These are phyloP conservation scores for Myxozyma vanderwaltii DNA, from an alignment of 805 yeast genomes.

Conservation along the genomic window DNA sequence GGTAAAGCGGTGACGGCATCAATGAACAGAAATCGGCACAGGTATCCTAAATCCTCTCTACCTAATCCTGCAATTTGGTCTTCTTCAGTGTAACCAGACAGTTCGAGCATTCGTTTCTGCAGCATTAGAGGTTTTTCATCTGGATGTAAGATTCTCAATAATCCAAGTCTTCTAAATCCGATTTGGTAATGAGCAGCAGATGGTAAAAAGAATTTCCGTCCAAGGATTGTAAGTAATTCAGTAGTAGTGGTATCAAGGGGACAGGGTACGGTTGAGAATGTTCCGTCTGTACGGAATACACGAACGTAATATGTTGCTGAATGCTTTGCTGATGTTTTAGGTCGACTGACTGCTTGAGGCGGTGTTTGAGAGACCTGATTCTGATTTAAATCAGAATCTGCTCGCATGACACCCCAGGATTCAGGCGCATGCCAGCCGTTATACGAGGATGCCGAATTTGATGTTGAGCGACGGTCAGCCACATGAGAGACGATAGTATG, in stretches of 20 bases:
- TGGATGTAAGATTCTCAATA: conserved; percentile 58
- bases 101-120: conserved; percentile 68
- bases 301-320: conserved; percentile 53
- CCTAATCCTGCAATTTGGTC: conserved; percentile 80
- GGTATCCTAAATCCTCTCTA: conserved; percentile 76
- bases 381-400: conserved; percentile 1
- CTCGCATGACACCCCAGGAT: conserved; percentile 57
- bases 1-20: conserved; percentile 30
- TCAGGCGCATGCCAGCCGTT: conserved; percentile 61
- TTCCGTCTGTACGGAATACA: conserved; percentile 79
- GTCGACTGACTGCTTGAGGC: conserved; percentile 8
- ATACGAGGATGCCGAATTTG: conserved; percentile 13
- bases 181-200: conserved; percentile 72
- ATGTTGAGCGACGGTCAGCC: background rate
- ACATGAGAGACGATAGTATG: background rate
- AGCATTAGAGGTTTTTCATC: conserved; percentile 76
- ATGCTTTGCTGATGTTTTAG: conserved; percentile 2
- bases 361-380: background rate
- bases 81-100: conserved; percentile 77
- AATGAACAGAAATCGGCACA: conserved; percentile 72
- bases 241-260: conserved; percentile 75
- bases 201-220: conserved; percentile 75
- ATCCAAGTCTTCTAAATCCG: conserved; percentile 52
- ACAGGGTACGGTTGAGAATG: conserved; percentile 80
- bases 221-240: conserved; percentile 69